Percentiles rank a stretch among this genome's conserved stretches.
Evolutionary conservation across 2,329 filamentous ascomycete genomes (phyloP).

Genomic region (Chaetomium strumarium): DNA sequence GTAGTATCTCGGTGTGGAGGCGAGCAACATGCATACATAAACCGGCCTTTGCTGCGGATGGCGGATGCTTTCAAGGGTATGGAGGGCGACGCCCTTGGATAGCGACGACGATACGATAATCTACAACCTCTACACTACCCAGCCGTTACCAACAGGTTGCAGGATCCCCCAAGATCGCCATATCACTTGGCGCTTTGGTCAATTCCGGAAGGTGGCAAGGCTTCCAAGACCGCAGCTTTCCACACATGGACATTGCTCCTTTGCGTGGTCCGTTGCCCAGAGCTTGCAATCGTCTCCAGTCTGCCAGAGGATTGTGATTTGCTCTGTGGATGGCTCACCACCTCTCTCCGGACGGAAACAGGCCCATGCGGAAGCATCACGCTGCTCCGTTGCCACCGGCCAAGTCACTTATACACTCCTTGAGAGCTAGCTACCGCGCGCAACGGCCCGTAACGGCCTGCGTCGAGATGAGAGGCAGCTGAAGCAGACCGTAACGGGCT

Average conservation of each 20-base stretch:
- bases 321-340: slow-evolving; percentile 2
- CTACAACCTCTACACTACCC: neutral
- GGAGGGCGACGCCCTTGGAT: neutral
- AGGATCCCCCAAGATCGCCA: neutral
- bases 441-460: too few species aligned
- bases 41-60: too few species aligned
- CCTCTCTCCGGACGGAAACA: neutral
- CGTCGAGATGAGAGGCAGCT: too few species aligned
- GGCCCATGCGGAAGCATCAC: too few species aligned
- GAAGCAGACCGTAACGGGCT: too few species aligned
- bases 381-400: too few species aligned
- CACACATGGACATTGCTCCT: slow-evolving; percentile 15
- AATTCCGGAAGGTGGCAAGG: slow-evolving; percentile 20
- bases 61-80: too few species aligned
- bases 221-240: slow-evolving; percentile 15
- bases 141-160: neutral
- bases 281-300: neutral
- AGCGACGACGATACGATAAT: neutral
- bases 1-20: neutral
- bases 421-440: too few species aligned
- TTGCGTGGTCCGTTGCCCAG: slow-evolving; percentile 1
- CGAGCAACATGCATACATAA: neutral
- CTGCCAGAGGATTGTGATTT: neutral
- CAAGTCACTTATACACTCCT: too few species aligned
- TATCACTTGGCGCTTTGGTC: slow-evolving; percentile 21